Percentiles rank a stretch among this genome's conserved stretches.
These are phyloP conservation scores for Xanthoconium separans DNA, from an alignment of 1,284 basidiomycete species.

Conservation along the genomic window DNA sequence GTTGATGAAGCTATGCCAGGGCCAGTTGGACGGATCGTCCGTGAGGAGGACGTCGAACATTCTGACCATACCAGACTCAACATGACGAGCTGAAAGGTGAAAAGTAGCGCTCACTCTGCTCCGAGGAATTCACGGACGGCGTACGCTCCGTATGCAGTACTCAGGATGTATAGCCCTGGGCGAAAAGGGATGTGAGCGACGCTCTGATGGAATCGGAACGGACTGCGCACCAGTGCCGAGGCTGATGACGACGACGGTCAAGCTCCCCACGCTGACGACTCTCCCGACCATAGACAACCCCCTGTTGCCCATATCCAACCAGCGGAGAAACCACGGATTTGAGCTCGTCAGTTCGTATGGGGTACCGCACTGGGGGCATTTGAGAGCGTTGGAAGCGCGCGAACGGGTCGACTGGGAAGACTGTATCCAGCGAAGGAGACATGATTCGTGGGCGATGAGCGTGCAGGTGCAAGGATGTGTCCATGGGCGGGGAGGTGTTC, in stretches of 20 bases:
- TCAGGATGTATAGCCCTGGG: constrained; percentile 59
- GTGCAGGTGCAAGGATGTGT: constrained; percentile 79
- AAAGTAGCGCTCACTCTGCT: constrained; percentile 47
- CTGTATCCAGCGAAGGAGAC: constrained; percentile 75
- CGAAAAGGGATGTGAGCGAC: constrained; percentile 1
- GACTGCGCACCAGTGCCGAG: constrained; percentile 40
- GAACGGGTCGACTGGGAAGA: constrained; percentile 56
- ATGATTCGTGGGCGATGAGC: constrained; percentile 74
- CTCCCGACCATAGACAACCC: constrained; percentile 49
- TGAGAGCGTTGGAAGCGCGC: constrained; percentile 58
- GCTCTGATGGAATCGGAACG: neutral
- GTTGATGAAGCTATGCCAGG: constrained; percentile 68
- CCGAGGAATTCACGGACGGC: constrained; percentile 71
- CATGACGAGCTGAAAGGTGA: neutral
- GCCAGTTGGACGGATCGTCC: constrained; percentile 66
- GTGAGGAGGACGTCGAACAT: constrained; percentile 62
- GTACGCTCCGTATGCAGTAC: constrained; percentile 69
- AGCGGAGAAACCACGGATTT: constrained; percentile 48
- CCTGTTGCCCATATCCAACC: constrained; percentile 50
- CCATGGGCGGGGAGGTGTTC: constrained; percentile 55
- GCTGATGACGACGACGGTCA: constrained; percentile 43
- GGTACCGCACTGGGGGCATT: constrained; percentile 76
- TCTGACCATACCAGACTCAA: constrained; percentile 31
- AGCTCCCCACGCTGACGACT: constrained; percentile 46
- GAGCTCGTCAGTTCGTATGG: constrained; percentile 66